Evolutionary conservation across 1,284 basidiomycete genomes (phyloP).

Genomic region (Cerioporus squamosus): DNA sequence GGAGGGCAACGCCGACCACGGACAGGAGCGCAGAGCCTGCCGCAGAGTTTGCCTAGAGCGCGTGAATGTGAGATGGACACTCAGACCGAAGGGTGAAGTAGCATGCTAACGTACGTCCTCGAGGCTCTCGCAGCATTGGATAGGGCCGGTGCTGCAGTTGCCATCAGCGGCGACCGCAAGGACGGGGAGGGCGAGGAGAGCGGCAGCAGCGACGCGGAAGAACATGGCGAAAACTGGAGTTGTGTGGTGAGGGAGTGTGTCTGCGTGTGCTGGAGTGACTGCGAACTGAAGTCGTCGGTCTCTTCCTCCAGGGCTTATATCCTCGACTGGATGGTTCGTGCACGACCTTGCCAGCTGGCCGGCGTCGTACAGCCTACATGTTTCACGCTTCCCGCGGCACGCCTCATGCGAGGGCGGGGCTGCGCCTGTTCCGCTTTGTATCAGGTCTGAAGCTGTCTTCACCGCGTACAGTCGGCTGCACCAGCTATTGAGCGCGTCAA

Average conservation of each 20-base stretch:
- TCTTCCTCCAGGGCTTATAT: no score
- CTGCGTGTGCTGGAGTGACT: background rate
- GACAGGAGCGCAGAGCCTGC: slow-evolving; percentile 9
- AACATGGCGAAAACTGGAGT: slow-evolving; percentile 13
- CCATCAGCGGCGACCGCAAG: slow-evolving; percentile 20
- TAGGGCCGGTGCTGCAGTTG: slow-evolving; percentile 19
- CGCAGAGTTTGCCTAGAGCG: slow-evolving; percentile 10
- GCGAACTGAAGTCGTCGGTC: no score
- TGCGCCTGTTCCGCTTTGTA: no score
- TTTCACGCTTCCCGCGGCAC: no score
- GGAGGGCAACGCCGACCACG: slow-evolving; percentile 18
- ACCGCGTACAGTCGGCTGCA: no score
- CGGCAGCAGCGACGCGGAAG: slow-evolving; percentile 17
- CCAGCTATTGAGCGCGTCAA: no score
- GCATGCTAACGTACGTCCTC: slow-evolving; percentile 4
- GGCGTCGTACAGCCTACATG: no score
- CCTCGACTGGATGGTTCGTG: no score
- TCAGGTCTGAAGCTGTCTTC: no score
- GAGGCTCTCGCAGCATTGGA: slow-evolving; percentile 24
- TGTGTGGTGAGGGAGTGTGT: slow-evolving; percentile 6
- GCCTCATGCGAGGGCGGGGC: no score
- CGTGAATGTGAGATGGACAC: background rate
- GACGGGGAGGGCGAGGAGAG: slow-evolving; percentile 23
- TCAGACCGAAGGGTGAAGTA: background rate
- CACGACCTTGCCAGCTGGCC: no score